Evolutionary conservation across 768 basidiomycete species (phyloP), one percentile per base, ranked within the genome.

Genomic region (Trametes cubensis): DNA sequence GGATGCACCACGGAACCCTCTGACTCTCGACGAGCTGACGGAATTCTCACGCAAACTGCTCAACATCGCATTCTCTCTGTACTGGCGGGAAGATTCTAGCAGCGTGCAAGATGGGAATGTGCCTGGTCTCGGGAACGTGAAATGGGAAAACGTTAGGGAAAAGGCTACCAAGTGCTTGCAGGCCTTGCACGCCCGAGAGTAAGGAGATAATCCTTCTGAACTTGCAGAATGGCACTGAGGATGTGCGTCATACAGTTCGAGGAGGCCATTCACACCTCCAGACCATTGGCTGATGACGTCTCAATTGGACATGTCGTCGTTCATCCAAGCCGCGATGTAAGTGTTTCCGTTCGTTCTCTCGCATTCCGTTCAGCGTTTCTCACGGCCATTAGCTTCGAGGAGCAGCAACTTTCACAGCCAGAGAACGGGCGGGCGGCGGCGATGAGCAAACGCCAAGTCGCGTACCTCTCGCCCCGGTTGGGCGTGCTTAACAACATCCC

Each of bases 401-500:
- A 92, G 61, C 81, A 81, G 56, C 80, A 85, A 63, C 73, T 83
- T 2, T 74, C 79, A 0, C 66, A 71, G 21, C 68, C 67, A 0
- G 65, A 61, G 10, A 65, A 53, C 23, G 50, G 61, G 26, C 76
- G 76, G 46, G 62, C 68, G 39, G 25, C 44, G 10, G 23, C 48
- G 25, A 75, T 83, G 51, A 81, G 85, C 15, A 89, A 88, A 67
- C 88, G 92, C 6, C 87, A 91, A 65, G 74, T 90, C 45, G 85
- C 89, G 0, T 80, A 85, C 60, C 77, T 98, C 54, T 89, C 90
- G 3, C 96, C 95, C 0, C 86, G 94, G 7, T 81, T 98, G 3
- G 93, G 92, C 2, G 82, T 98, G 26, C 83, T 98, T 55, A 92
- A 98, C 78, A 95, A 98, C 74, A 91, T 98, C 59, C 96, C 95